Evolutionary conservation across 176 grass and related monocot genomes (phyloP).

Genomic region (Secale cereale): DNA sequence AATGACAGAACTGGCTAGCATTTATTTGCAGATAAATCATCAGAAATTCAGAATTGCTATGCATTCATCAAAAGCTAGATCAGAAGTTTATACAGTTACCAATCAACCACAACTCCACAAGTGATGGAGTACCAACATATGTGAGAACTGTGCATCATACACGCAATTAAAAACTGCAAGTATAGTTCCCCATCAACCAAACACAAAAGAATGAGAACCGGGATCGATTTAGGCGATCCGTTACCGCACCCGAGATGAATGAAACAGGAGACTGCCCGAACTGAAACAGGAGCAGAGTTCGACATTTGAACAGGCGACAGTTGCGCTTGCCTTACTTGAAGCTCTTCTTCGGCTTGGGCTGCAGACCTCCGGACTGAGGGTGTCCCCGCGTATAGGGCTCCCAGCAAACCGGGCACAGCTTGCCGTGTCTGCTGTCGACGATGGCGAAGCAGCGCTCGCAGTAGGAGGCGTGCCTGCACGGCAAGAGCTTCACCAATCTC

Average conservation of each 20-base stretch:
- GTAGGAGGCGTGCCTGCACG: slow-evolving; percentile 1
- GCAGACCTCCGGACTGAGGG: not conserved
- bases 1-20: not conserved
- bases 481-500: not conserved
- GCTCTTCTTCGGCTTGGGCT: not conserved
- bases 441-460: not conserved
- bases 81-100: not conserved
- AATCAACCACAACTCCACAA: not conserved
- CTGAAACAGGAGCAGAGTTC: not conserved
- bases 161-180: not conserved
- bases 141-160: not conserved
- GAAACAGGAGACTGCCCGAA: not conserved
- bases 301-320: not conserved
- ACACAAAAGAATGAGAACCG: not conserved
- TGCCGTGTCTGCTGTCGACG: not conserved
- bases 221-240: not conserved
- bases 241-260: not conserved
- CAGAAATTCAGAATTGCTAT: not conserved
- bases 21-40: not conserved
- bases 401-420: not conserved
- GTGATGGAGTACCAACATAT: not conserved
- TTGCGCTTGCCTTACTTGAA: not conserved
- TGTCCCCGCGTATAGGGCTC: not conserved
- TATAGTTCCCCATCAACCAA: not conserved
- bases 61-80: not conserved